phyloP scores from a whole-genome alignment of 169 alveolate species.

The Eimeria falciformis region DNA sequence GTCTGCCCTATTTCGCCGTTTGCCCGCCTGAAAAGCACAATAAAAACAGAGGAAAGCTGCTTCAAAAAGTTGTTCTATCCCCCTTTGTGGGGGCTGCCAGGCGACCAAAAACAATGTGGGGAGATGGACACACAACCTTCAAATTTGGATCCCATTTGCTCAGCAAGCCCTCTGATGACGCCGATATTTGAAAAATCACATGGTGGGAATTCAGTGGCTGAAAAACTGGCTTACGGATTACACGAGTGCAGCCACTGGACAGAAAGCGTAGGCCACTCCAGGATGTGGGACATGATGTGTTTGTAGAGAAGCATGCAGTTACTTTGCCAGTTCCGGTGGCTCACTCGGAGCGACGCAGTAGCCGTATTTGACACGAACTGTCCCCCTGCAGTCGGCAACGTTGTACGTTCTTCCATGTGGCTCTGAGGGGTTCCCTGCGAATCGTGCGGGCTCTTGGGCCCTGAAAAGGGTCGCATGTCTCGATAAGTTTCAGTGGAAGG shows the following conservation, averaged over 20 bases:
- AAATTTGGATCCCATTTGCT: no score
- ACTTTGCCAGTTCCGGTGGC: constrained; percentile 93
- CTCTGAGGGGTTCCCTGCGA: constrained; percentile 49
- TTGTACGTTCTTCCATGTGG: background rate
- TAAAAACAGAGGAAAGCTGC: background rate
- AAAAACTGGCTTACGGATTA: constrained; percentile 70
- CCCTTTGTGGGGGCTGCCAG: no score
- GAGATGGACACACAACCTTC: no score
- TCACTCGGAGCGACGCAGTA: constrained; percentile 65
- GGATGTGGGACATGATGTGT: constrained; percentile 92
- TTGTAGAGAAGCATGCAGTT: constrained; percentile 97
- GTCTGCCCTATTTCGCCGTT: constrained; percentile 73
- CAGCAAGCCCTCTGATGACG: no score
- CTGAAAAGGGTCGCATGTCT: background rate
- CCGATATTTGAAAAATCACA: no score
- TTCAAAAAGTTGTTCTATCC: no score
- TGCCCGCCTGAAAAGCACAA: constrained; percentile 40
- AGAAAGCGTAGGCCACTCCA: constrained; percentile 98
- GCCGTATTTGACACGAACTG: constrained; percentile 29
- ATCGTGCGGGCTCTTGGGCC: constrained; percentile 27
- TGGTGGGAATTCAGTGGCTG: no score
- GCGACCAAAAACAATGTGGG: no score
- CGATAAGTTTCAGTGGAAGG: constrained; percentile 49
- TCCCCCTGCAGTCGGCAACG: background rate
- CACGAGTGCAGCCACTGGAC: constrained; percentile 90